Conservation (phyloP, 1,139 yeast genomes). For the Kurtzmaniella quercitrusa region DNA sequence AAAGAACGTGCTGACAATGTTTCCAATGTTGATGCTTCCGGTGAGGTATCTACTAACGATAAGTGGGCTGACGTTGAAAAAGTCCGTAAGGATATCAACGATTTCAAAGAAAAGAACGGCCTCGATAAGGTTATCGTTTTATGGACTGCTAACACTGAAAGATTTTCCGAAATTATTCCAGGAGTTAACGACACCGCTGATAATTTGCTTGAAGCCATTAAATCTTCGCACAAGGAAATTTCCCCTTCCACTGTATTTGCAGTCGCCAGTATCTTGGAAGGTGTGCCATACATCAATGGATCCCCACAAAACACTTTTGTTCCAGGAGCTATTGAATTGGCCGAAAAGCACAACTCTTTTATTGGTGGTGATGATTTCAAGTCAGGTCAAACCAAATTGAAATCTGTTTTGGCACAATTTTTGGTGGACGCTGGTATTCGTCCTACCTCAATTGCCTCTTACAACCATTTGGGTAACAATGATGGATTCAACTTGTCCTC, state of each 20-base stretch:
- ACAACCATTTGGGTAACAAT: conserved; percentile 94
- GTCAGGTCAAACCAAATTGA: conserved; percentile 93
- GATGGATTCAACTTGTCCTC: conserved; percentile 92
- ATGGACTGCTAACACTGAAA: conserved; percentile 98
- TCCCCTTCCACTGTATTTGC: conserved; percentile 93
- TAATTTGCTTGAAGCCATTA: conserved; percentile 69
- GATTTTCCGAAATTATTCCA: conserved; percentile 71
- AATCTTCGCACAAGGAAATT: conserved; percentile 75
- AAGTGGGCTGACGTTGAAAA: conserved; percentile 91
- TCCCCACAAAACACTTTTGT: conserved; percentile 97
- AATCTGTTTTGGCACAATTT: conserved; percentile 93
- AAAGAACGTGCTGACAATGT: conserved; percentile 88
- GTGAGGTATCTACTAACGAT: conserved; percentile 50
- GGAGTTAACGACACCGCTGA: conserved; percentile 91
- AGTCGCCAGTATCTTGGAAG: conserved; percentile 85
- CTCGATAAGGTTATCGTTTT: conserved; percentile 86
- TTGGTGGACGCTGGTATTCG: conserved; percentile 96
- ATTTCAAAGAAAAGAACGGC: conserved; percentile 67
- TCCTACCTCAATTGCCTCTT: conserved; percentile 90
- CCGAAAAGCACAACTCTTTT: conserved; percentile 70
- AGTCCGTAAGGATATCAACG: conserved; percentile 77
- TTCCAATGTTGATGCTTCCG: conserved; percentile 51
- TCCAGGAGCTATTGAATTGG: conserved; percentile 89
- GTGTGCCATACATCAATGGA: conserved; percentile 88
- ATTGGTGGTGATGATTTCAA: conserved; percentile 98